Conservation (phyloP, 345 rosid genomes). For the Acer negundo region DNA sequence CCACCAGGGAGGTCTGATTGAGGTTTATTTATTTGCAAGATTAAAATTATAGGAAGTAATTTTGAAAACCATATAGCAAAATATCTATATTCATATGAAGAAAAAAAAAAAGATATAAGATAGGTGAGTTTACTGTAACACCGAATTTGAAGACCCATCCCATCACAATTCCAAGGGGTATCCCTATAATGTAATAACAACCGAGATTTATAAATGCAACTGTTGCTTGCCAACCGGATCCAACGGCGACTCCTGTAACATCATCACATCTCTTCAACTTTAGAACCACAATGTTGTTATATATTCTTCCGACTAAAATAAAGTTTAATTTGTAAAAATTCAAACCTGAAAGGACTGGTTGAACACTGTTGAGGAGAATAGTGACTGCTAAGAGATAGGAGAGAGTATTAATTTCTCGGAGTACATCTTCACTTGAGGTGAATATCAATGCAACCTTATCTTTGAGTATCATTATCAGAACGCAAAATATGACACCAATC, state of each 20-base stretch:
- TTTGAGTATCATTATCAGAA: slow-evolving; percentile 24
- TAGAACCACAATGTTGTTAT: not conserved
- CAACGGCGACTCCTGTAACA: slow-evolving; percentile 74
- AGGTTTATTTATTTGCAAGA: too few relatives aligned
- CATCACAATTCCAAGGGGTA: slow-evolving; percentile 66
- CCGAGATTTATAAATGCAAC: slow-evolving; percentile 69
- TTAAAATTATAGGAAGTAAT: too few relatives aligned
- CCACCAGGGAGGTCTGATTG: too few relatives aligned
- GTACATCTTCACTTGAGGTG: slow-evolving; percentile 38
- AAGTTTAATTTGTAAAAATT: not conserved
- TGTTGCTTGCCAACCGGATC: slow-evolving; percentile 74
- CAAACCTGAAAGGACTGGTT: slow-evolving; percentile 46
- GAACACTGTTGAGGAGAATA: slow-evolving; percentile 49
- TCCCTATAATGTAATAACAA: slow-evolving; percentile 63
- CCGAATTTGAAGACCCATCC: slow-evolving; percentile 62
- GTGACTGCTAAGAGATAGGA: slow-evolving; percentile 37
- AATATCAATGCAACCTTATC: slow-evolving; percentile 44
- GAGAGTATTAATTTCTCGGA: slow-evolving; percentile 32
- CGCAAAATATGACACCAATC: slow-evolving; percentile 33
- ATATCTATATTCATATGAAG: too few relatives aligned
- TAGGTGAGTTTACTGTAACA: slow-evolving; percentile 37
- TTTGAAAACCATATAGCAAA: too few relatives aligned
- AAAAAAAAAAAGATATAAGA: too few relatives aligned
- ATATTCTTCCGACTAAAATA: not conserved
- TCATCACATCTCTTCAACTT: not conserved